Conservation (phyloP, 2,329 filamentous ascomycete genomes). For the Juglanconis oblonga region DNA sequence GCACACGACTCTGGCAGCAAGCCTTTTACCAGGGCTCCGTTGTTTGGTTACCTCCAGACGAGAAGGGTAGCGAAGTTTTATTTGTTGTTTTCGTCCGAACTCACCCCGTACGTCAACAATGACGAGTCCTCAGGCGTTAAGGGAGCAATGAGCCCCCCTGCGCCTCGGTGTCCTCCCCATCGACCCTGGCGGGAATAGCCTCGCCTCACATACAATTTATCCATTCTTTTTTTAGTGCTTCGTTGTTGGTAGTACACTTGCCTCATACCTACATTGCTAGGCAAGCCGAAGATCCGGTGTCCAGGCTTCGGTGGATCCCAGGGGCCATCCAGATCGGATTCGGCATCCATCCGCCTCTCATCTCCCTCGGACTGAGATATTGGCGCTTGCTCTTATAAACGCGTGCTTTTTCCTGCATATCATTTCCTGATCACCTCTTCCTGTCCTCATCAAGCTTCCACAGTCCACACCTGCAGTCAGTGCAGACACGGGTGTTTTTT, state of each 20-base stretch:
- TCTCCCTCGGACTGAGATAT: background rate
- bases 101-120: background rate
- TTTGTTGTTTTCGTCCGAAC: conserved; percentile 6
- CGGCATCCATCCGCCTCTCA: background rate
- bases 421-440: background rate
- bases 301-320: background rate
- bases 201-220: background rate
- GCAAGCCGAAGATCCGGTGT: background rate
- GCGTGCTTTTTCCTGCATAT: background rate
- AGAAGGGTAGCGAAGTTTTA: background rate
- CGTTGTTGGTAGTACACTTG: background rate
- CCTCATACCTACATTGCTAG: background rate
- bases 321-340: conserved; percentile 2
- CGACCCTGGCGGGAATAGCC: background rate
- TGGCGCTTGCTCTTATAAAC: background rate
- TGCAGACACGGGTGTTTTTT: background rate
- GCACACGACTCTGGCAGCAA: background rate
- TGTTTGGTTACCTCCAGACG: background rate
- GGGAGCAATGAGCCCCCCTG: background rate
- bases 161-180: background rate
- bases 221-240: background rate
- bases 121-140: background rate
- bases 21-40: background rate
- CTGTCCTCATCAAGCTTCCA: background rate
- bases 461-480: background rate